These are phyloP conservation scores for Eimeria falciformis DNA, from an alignment of 169 alveolate species.

Conservation along the genomic window DNA sequence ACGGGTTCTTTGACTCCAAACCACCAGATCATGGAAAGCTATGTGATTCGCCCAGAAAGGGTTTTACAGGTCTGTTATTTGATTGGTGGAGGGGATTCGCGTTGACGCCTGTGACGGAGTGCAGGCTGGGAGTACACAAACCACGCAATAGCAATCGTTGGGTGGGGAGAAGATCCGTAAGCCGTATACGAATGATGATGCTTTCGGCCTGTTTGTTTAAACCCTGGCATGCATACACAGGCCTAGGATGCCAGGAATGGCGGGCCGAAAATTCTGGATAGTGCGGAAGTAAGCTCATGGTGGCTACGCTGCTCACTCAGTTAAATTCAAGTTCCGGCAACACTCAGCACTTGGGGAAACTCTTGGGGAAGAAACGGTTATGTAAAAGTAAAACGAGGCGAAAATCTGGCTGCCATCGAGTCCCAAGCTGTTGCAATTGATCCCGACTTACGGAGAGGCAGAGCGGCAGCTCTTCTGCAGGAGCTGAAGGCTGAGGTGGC, in stretches of 20 bases:
- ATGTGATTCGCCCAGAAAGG: conserved; percentile 88
- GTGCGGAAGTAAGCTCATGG: conserved; percentile 82
- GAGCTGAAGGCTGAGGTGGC: conserved; percentile 27
- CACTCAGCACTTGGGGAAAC: conserved; percentile 94
- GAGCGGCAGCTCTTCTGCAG: conserved; percentile 73
- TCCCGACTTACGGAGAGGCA: conserved; percentile 89
- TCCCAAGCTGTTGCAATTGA: conserved; percentile 92
- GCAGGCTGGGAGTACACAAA: conserved; percentile 93
- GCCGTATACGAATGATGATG: background rate
- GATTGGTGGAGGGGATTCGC: background rate
- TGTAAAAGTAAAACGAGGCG: conserved; percentile 86
- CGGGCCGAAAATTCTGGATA: conserved; percentile 87
- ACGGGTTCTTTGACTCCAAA: conserved; percentile 80
- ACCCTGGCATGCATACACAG: background rate
- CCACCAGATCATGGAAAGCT: conserved; percentile 85
- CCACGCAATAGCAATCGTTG: conserved; percentile 92
- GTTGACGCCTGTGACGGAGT: background rate
- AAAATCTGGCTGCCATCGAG: conserved; percentile 87
- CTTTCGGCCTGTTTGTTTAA: background rate
- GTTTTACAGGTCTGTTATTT: conserved; percentile 83
- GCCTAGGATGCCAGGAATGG: conserved; percentile 61
- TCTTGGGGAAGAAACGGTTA: conserved; percentile 94
- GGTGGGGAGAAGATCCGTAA: conserved; percentile 92
- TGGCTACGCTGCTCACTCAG: background rate
- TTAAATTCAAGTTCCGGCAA: conserved; percentile 49